Conservation (phyloP, 257 asterid species). For the Galeopsis tetrahit region DNA sequence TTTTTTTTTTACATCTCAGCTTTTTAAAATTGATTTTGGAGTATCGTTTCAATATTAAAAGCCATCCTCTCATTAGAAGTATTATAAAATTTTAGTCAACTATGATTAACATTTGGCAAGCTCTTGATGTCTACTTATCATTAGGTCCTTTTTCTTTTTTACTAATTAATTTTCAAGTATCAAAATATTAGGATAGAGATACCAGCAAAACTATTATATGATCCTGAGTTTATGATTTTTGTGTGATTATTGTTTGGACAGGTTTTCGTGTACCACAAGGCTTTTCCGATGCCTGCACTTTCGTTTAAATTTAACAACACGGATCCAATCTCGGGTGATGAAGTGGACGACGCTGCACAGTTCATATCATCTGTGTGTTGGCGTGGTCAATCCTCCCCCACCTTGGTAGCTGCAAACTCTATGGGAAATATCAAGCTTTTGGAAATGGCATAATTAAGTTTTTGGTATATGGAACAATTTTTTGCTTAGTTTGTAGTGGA, state of each 20-base stretch:
- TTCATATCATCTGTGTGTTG: conserved; percentile 96
- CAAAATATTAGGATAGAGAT: neutral
- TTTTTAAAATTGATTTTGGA: neutral
- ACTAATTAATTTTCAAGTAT: neutral
- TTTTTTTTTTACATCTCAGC: neutral
- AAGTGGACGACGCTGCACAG: conserved; percentile 72
- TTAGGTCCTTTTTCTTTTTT: neutral
- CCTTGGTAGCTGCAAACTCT: conserved; percentile 94
- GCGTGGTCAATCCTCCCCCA: conserved; percentile 77
- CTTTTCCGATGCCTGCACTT: conserved; percentile 85
- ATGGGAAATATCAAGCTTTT: conserved; percentile 88
- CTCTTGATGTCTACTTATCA: neutral
- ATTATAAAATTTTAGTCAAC: neutral
- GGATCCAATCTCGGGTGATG: conserved; percentile 74
- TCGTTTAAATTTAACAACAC: conserved; percentile 71
- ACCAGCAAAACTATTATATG: neutral
- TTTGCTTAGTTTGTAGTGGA: conserved; percentile 44
- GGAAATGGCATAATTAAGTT: conserved; percentile 73
- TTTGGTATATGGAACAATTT: conserved; percentile 28
- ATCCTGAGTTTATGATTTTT: neutral
- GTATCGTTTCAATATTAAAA: too few species aligned
- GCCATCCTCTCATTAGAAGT: neutral
- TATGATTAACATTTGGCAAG: neutral
- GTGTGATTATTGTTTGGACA: conserved; percentile 32
- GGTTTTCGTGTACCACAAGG: conserved; percentile 91